A percentile compares a stretch with the other conserved stretches of the same genome.
These are phyloP conservation scores for Lepidium sativum DNA, from an alignment of 345 rosid genomes.

Conservation along the genomic window DNA sequence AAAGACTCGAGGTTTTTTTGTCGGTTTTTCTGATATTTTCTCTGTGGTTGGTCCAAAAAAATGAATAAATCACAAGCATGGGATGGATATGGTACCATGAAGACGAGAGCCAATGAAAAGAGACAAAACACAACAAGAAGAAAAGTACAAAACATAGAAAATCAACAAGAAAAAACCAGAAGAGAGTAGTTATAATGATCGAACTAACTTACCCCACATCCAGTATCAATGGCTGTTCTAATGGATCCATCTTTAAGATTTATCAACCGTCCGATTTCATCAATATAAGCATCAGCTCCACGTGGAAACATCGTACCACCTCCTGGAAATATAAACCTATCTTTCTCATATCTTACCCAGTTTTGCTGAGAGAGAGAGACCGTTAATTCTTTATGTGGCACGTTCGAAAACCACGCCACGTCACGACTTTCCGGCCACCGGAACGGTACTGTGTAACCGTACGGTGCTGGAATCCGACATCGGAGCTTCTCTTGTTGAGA, in stretches of 20 bases:
- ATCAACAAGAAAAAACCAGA: not conserved
- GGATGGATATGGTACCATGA: constrained; percentile 13
- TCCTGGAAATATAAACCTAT: constrained; percentile 70
- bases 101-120: not conserved
- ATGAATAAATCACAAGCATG: constrained; percentile 11
- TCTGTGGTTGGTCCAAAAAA: not conserved
- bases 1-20: no score
- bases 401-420: constrained; percentile 72
- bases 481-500: not conserved
- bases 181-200: not conserved
- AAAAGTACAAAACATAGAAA: not conserved
- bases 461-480: constrained; percentile 75
- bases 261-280: constrained; percentile 60
- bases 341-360: constrained; percentile 59
- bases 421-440: constrained; percentile 82
- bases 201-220: constrained; percentile 74
- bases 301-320: constrained; percentile 92
- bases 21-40: no score
- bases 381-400: constrained; percentile 73
- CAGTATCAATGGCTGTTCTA: constrained; percentile 92
- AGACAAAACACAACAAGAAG: not conserved
- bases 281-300: constrained; percentile 72
- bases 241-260: constrained; percentile 66
- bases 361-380: no score
- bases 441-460: constrained; percentile 59